phyloP scores from a whole-genome alignment of 2,329 filamentous ascomycete species.

The Pseudocercospora eumusae region DNA sequence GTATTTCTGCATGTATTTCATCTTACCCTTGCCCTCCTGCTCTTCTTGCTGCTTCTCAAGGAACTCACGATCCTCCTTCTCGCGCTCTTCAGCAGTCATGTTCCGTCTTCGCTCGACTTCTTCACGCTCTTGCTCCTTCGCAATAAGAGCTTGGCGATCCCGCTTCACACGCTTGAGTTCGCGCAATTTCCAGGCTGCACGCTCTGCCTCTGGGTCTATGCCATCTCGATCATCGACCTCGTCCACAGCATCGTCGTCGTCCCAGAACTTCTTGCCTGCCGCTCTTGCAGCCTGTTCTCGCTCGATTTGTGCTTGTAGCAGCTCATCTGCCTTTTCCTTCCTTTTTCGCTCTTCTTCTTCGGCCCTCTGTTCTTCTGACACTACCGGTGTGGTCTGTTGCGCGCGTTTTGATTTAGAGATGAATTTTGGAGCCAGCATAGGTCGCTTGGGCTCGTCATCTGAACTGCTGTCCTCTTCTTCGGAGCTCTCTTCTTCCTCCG shows the following conservation, averaged over 20 bases:
- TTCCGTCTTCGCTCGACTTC: conserved; percentile 87
- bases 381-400: conserved; percentile 41
- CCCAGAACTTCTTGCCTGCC: conserved; percentile 82
- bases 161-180: conserved; percentile 88
- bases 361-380: conserved; percentile 45
- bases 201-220: conserved; percentile 81
- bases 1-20: conserved; percentile 92
- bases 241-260: conserved; percentile 66
- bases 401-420: conserved; percentile 63
- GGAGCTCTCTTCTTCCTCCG: conserved; percentile 46
- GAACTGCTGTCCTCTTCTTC: conserved; percentile 61
- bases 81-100: conserved; percentile 81
- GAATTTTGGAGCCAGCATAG: conserved; percentile 66
- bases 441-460: conserved; percentile 60
- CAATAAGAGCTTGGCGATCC: conserved; percentile 74
- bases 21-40: conserved; percentile 71
- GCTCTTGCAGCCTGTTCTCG: conserved; percentile 75
- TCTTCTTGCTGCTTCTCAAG: conserved; percentile 78
- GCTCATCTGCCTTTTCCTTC: conserved; percentile 70
- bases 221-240: conserved; percentile 89
- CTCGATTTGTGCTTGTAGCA: conserved; percentile 86
- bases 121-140: conserved; percentile 78
- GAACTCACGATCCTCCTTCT: conserved; percentile 78
- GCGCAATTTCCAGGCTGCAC: conserved; percentile 89
- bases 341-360: conserved; percentile 59